Percentiles rank a stretch among this genome's conserved stretches.
Conservation (phyloP, 345 rosid species). For the Atalantia buxifolia region DNA sequence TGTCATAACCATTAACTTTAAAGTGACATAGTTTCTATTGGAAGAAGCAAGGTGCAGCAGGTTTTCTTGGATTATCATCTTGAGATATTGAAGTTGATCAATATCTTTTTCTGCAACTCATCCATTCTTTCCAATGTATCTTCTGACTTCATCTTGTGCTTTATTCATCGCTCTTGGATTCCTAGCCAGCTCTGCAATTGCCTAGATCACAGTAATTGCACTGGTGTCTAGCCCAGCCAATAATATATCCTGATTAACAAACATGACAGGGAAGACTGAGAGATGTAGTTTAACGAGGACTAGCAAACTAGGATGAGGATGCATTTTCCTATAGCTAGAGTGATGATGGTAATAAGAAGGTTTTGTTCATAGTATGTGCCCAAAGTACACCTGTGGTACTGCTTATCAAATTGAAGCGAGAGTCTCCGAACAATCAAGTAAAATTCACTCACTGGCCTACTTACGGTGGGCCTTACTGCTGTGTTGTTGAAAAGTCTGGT, state of each 20-base stretch:
- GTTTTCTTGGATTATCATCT: constrained; percentile 45
- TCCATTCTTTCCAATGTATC: constrained; percentile 20
- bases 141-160: constrained; percentile 19
- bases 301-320: no score
- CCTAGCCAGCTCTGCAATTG: constrained; percentile 42
- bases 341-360: no score
- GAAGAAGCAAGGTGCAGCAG: constrained; percentile 44
- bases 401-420: no score
- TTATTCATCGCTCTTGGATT: constrained; percentile 37
- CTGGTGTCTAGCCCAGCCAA: constrained; percentile 31
- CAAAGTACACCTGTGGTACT: no score
- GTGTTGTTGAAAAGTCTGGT: no score
- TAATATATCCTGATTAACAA: constrained; percentile 27
- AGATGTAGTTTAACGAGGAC: no score
- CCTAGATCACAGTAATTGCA: constrained; percentile 28
- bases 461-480: no score
- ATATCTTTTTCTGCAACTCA: constrained; percentile 29
- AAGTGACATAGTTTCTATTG: constrained; percentile 45
- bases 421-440: no score
- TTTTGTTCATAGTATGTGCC: no score
- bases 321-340: no score
- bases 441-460: no score
- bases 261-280: no score
- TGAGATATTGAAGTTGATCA: constrained; percentile 33
- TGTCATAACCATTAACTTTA: constrained; percentile 30